phyloP scores from a whole-genome alignment of 2,329 filamentous ascomycete species.

The Bipolaris victoriae region DNA sequence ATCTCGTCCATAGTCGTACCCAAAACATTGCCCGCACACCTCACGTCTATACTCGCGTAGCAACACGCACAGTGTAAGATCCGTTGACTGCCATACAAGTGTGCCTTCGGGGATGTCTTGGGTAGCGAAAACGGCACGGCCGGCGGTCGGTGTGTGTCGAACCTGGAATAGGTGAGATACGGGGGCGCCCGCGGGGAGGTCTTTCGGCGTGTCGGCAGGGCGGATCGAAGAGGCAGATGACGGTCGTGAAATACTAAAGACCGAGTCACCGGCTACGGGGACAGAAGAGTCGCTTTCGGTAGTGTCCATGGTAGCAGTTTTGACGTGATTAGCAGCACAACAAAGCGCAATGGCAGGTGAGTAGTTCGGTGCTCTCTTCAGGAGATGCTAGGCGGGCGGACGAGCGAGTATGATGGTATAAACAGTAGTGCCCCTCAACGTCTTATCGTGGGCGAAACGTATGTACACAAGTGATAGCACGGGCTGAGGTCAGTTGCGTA shows the following conservation, averaged over 20 bases:
- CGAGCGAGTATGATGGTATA: constrained; percentile 2
- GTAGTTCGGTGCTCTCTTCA: neutral
- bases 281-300: constrained; percentile 17
- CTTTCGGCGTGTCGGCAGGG: constrained; percentile 7
- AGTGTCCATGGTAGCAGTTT: constrained; percentile 15
- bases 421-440: constrained; percentile 1
- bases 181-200: constrained; percentile 32
- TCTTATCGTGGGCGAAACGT: neutral
- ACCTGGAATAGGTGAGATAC: constrained; percentile 46
- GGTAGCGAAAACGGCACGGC: constrained; percentile 54
- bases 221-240: constrained; percentile 22
- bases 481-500: constrained; percentile 36
- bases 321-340: constrained; percentile 9
- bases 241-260: constrained; percentile 22
- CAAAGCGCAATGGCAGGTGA: constrained; percentile 1
- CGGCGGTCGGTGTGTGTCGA: constrained; percentile 50
- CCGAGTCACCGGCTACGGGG: constrained; percentile 15
- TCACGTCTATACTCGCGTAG: constrained; percentile 56
- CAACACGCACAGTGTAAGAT: constrained; percentile 50
- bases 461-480: constrained; percentile 13
- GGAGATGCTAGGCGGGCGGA: constrained; percentile 4
- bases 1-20: constrained; percentile 53
- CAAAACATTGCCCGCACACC: constrained; percentile 57
- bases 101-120: constrained; percentile 44
- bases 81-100: constrained; percentile 46